Conservation (phyloP, 176 grass and related monocot species). For the Tuctoria greenei region DNA sequence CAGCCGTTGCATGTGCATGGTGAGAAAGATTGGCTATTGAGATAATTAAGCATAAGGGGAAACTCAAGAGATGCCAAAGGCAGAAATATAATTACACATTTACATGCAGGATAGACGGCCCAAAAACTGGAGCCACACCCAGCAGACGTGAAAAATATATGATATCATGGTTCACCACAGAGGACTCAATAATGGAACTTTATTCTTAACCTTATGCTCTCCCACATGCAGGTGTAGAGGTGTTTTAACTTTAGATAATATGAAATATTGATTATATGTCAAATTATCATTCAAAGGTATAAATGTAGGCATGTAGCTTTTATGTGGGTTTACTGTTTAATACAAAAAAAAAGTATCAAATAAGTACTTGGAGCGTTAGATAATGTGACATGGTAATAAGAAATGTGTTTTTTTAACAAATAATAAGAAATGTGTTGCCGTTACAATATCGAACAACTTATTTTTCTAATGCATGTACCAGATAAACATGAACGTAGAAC, state of each 20-base stretch:
- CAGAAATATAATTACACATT: background rate
- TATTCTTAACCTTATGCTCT: background rate
- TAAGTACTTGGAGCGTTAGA: constrained; percentile 13
- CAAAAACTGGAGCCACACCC: background rate
- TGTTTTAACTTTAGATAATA: background rate
- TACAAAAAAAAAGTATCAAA: background rate
- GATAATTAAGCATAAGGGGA: background rate
- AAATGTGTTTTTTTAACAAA: constrained; percentile 15
- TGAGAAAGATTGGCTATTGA: background rate
- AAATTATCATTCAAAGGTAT: background rate
- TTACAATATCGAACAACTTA: background rate
- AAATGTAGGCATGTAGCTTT: background rate
- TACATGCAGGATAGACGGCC: background rate
- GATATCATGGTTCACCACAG: background rate
- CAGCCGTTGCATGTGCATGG: too few relatives aligned
- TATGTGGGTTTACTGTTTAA: background rate
- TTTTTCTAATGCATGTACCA: background rate
- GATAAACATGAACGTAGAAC: background rate
- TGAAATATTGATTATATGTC: background rate
- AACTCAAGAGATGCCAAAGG: background rate
- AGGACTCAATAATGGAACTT: background rate
- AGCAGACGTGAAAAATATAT: background rate
- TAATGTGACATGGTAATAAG: background rate
- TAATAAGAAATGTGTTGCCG: background rate
- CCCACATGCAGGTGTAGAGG: background rate